Conservation (phyloP, 106 monocot genomes). For the Cymbidium sinense region DNA sequence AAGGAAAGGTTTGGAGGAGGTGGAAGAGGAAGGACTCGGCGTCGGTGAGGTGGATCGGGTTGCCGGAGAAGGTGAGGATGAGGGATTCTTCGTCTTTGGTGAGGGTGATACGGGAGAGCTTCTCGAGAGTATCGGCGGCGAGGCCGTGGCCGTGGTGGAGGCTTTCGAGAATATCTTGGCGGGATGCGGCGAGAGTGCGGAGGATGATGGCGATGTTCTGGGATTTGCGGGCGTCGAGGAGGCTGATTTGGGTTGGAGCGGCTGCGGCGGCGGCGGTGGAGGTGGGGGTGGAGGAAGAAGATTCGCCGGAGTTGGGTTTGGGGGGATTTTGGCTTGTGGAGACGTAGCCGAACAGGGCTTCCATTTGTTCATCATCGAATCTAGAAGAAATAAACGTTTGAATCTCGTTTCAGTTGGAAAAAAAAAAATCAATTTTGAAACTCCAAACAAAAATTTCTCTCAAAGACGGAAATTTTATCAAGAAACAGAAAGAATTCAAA, state of each 20-base stretch:
- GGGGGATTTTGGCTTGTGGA: slow-evolving; percentile 14
- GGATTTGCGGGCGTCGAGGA: slow-evolving; percentile 77
- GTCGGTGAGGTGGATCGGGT: slow-evolving; percentile 54
- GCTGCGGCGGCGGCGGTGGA: slow-evolving; percentile 5
- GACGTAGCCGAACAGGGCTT: slow-evolving; percentile 45
- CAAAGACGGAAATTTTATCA: not conserved
- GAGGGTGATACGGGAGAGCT: slow-evolving; percentile 42
- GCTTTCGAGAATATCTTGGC: slow-evolving; percentile 58
- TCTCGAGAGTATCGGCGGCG: slow-evolving; percentile 59
- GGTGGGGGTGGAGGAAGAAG: not conserved
- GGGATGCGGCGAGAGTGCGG: slow-evolving; percentile 41
- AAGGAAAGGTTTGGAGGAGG: slow-evolving; percentile 40
- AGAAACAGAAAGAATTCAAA: not conserved
- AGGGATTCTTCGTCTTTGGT: slow-evolving; percentile 54
- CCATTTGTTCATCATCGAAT: slow-evolving; percentile 58
- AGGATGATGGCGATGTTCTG: slow-evolving; percentile 86
- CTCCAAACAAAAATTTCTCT: too few relatives aligned
- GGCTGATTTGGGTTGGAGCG: slow-evolving; percentile 27
- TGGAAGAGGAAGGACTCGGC: slow-evolving; percentile 79
- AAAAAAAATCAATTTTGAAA: not conserved
- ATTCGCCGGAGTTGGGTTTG: not conserved
- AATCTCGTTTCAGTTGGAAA: not conserved
- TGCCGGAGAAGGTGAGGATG: slow-evolving; percentile 39
- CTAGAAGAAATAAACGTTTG: slow-evolving; percentile 10
- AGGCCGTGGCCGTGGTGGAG: slow-evolving; percentile 62